These are phyloP conservation scores for Rhododendron henanense DNA, from an alignment of 148 eudicot species.

Conservation along the genomic window DNA sequence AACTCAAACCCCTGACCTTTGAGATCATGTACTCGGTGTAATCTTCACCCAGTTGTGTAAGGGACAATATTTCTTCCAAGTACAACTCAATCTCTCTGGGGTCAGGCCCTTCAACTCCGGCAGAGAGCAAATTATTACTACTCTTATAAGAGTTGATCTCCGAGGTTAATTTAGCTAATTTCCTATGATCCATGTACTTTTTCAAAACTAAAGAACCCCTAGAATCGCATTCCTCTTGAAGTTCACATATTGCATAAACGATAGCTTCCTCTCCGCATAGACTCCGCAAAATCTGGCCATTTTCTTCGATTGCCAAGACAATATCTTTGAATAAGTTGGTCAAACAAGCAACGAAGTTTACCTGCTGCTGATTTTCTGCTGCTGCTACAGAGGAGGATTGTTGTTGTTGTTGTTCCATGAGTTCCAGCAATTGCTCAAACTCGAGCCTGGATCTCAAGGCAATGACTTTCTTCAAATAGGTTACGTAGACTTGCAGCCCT, in stretches of 20 bases:
- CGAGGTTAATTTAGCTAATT: constrained; percentile 63
- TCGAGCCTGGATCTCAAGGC: constrained; percentile 75
- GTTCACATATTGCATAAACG: constrained; percentile 87
- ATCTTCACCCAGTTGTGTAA: constrained; percentile 90
- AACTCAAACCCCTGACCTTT: constrained; percentile 76
- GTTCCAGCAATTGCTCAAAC: constrained; percentile 69
- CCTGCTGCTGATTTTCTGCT: constrained; percentile 25
- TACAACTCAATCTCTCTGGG: constrained; percentile 86
- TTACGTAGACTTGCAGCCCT: constrained; percentile 85
- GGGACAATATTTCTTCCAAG: constrained; percentile 78
- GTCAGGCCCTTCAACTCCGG: constrained; percentile 87
- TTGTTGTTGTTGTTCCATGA: constrained; percentile 38
- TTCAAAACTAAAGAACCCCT: constrained; percentile 71
- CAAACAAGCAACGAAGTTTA: constrained; percentile 74
- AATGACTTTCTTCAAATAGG: constrained; percentile 77
- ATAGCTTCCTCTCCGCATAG: constrained; percentile 93
- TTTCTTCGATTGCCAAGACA: constrained; percentile 87
- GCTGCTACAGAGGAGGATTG: background rate
- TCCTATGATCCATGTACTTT: constrained; percentile 84
- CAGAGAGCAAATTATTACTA: constrained; percentile 51
- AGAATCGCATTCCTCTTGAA: constrained; percentile 94
- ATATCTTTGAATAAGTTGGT: constrained; percentile 86
- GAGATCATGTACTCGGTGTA: constrained; percentile 84
- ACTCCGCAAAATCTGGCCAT: constrained; percentile 62
- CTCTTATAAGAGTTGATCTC: constrained; percentile 86